Conservation (phyloP, 768 basidiomycete genomes). For the Collybia sordida region DNA sequence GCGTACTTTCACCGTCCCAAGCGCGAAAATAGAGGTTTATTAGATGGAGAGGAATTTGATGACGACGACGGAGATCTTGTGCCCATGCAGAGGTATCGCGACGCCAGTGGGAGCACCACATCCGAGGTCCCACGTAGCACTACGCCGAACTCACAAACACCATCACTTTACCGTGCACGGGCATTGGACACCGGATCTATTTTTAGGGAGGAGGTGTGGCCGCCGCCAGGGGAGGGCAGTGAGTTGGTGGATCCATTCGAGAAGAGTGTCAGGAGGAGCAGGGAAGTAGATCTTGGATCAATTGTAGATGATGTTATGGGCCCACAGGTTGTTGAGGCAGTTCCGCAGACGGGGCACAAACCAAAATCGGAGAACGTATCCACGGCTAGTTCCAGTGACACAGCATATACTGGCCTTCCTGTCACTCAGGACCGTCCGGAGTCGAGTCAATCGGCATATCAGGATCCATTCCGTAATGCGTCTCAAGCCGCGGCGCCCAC, state of each 20-base stretch:
- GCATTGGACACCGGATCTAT: slow-evolving; percentile 44
- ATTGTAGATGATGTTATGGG: slow-evolving; percentile 55
- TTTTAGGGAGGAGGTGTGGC: slow-evolving; percentile 49
- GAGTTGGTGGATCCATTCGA: slow-evolving; percentile 39
- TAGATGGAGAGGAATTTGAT: slow-evolving; percentile 36
- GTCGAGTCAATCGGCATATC: not conserved
- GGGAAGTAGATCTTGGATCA: slow-evolving; percentile 31
- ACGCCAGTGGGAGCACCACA: not conserved
- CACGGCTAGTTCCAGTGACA: not conserved
- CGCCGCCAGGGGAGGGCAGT: slow-evolving; percentile 32
- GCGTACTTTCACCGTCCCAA: slow-evolving; percentile 5
- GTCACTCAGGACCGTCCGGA: not conserved
- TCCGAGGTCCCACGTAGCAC: slow-evolving; percentile 6
- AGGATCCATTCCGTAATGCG: no score
- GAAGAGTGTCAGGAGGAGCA: slow-evolving; percentile 20
- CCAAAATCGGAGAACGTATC: not conserved
- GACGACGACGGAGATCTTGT: slow-evolving; percentile 26
- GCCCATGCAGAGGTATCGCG: slow-evolving; percentile 10
- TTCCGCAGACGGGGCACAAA: not conserved
- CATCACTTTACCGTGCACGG: slow-evolving; percentile 36
- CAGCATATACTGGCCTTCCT: not conserved
- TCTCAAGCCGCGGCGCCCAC: no score
- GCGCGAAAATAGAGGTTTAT: slow-evolving; percentile 23
- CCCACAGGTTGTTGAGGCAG: slow-evolving; percentile 11
- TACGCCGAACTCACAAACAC: slow-evolving; percentile 24